These are phyloP conservation scores for Penicillium olsonii DNA, from an alignment of 2,329 filamentous ascomycete genomes.

Conservation along the genomic window DNA sequence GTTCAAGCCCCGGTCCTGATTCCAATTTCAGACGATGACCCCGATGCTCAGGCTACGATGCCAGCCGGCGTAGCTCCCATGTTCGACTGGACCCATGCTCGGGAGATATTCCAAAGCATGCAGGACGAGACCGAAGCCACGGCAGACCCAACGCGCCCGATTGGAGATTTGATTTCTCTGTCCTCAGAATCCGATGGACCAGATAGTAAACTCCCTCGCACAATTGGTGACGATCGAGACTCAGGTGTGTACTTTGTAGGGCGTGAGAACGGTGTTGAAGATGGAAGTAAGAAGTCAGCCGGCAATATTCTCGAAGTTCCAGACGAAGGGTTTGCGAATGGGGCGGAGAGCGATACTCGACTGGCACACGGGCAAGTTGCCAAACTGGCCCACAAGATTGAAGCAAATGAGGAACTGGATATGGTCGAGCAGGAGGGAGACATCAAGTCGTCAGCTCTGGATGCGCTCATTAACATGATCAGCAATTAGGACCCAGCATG, in stretches of 20 bases:
- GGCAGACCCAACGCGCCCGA: too few relatives aligned
- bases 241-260: not conserved
- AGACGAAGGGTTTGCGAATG: too few relatives aligned
- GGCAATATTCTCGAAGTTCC: too few relatives aligned
- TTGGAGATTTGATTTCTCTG: too few relatives aligned
- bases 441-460: slow-evolving; percentile 28
- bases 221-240: not conserved
- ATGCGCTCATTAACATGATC: slow-evolving; percentile 20
- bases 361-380: too few relatives aligned
- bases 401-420: slow-evolving; percentile 8
- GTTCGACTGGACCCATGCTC: not conserved
- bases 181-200: too few relatives aligned
- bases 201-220: not conserved
- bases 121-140: not conserved
- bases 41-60: not conserved
- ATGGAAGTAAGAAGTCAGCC: too few relatives aligned
- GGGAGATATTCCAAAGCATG: not conserved
- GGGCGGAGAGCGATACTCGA: too few relatives aligned
- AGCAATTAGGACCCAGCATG: not conserved
- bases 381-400: not conserved
- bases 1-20: slow-evolving; percentile 20
- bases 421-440: slow-evolving; percentile 27
- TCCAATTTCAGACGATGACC: not conserved
- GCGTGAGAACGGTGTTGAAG: not conserved
- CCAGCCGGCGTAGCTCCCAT: not conserved